Base-by-base conservation (phyloP, 2,329 filamentous ascomycete genomes). In the Stenocarpella maydis region DNA sequence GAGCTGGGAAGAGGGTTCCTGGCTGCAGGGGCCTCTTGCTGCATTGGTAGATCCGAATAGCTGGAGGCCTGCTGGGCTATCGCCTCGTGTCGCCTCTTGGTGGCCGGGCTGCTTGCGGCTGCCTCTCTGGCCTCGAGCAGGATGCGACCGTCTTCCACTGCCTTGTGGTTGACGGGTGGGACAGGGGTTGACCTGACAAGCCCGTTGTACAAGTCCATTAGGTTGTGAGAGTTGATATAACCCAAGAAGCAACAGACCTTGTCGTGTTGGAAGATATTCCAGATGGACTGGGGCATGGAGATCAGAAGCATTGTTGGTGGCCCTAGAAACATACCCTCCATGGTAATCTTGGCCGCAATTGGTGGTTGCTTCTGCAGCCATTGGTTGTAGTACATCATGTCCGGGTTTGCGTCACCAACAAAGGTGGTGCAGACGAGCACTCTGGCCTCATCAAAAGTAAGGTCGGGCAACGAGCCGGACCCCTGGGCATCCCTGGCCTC, bases 351-450 rank as follows among this genome's bases (percentile, higher is more conserved):
- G 19, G 86, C 83, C 1, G 86, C 86, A 3, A 87, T 82, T 0
- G 85, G 78, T 1, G 88, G 87, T 1, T 85, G 84, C 72, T 87
- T 86, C 54, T 88, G 85, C n/a, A 91, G 81, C 89, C 89, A 91
- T 72, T 89, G 86, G 69, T 89, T 86, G 76, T 90, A 91, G 69
- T 85, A 90, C 3, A 87, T 85, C 88, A 91, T 90, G 71, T 91
- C 88, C 15, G 87, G 83, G 73, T 87, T 90, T 3, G 88, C 87
- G 73, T 91, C 88, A 34, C 88, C 88, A 34, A 90, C 87, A 75
- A 90, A 91, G 0, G 88, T 91, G 0, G 89, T 91, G 76, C 89
- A 91, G 1, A 90, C 88, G 14, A 91, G 79, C n/a, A 90, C 86
- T 72, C 89, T 83, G 10, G 85, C 82, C 73, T 91, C 88, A 39